Evolutionary conservation across 805 yeast genomes (phyloP).

Genomic region (Cephaloascus fragrans): DNA sequence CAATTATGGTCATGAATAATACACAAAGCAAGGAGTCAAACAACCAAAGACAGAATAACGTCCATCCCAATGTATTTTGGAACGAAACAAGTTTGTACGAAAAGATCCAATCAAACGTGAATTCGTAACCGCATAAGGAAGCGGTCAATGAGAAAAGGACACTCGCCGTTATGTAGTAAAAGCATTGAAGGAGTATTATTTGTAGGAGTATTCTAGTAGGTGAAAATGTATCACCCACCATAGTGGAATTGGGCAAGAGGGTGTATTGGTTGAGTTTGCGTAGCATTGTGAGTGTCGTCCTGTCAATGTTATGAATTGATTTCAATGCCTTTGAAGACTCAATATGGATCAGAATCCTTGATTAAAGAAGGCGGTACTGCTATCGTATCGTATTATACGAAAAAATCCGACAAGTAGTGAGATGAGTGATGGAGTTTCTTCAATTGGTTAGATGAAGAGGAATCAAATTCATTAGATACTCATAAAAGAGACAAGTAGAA

Average conservation of each 20-base stretch:
- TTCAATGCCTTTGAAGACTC: no score
- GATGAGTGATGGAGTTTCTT: no score
- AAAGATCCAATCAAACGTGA: constrained; percentile 62
- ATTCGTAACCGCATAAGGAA: constrained; percentile 59
- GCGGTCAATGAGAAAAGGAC: constrained; percentile 58
- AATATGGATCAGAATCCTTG: no score
- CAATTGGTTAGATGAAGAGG: no score
- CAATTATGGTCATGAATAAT: constrained; percentile 73
- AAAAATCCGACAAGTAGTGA: no score
- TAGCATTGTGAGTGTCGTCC: no score
- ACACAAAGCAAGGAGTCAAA: constrained; percentile 78
- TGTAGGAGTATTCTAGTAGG: constrained; percentile 58
- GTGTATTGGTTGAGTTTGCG: constrained; percentile 9
- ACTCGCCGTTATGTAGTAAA: constrained; percentile 69
- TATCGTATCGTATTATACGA: no score
- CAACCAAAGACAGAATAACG: constrained; percentile 69
- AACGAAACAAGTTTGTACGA: constrained; percentile 70
- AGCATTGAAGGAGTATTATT: constrained; percentile 65
- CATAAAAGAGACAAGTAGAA: no score
- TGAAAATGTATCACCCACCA: constrained; percentile 30
- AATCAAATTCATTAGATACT: no score
- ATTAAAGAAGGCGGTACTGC: no score
- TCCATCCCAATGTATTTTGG: constrained; percentile 74
- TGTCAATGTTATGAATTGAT: no score
- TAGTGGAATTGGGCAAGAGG: constrained; percentile 4